Percentiles rank a stretch among this genome's conserved stretches.
Evolutionary conservation across 345 rosid species (phyloP).

Genomic region (Mercurialis annua): DNA sequence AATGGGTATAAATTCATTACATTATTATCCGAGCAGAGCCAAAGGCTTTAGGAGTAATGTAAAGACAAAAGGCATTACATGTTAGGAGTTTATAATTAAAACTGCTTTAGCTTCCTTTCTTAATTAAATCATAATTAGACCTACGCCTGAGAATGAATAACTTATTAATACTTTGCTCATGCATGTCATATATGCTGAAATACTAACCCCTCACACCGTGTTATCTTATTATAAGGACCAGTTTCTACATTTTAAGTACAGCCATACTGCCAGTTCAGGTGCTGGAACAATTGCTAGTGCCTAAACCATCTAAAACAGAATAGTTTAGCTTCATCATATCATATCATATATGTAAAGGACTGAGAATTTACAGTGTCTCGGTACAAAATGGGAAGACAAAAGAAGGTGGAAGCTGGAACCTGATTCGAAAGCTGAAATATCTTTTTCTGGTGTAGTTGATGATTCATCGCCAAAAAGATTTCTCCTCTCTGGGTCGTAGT

Average conservation of each 20-base stretch:
- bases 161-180: no score
- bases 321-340: background rate
- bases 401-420: constrained; percentile 27
- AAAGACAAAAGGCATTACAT: no score
- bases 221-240: no score
- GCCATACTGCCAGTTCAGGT: constrained; percentile 78
- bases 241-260: constrained; percentile 94
- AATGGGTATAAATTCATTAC: no score
- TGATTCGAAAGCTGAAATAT: constrained; percentile 90
- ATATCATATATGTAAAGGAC: background rate
- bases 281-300: constrained; percentile 68
- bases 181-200: no score
- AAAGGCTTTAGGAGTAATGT: no score
- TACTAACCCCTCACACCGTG: no score
- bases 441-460: constrained; percentile 74
- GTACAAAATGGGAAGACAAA: background rate
- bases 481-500: constrained; percentile 82
- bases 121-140: no score
- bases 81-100: no score
- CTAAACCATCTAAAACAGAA: constrained; percentile 67
- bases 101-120: no score
- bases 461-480: constrained; percentile 89
- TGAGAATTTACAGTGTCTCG: background rate
- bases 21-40: no score
- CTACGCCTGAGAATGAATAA: no score